Evolutionary conservation across 371 early-diverging fungal species (phyloP).

Genomic region (Syncephalastrum contaminatum): DNA sequence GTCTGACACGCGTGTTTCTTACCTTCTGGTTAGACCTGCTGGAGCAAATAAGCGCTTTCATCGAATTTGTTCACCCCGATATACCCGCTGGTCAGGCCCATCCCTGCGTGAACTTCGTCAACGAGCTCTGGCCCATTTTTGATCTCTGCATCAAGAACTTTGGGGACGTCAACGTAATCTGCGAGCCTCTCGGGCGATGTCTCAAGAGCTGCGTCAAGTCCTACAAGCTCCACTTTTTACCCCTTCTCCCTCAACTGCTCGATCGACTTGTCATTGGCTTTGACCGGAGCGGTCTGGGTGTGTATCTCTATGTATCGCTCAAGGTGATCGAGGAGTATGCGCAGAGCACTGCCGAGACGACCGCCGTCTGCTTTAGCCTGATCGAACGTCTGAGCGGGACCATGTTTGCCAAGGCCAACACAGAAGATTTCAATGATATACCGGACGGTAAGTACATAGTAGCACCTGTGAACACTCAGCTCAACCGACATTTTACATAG

Average conservation of each 20-base stretch:
- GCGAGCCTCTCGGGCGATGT: constrained; percentile 66
- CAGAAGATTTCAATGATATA: constrained; percentile 53
- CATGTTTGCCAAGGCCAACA: constrained; percentile 59
- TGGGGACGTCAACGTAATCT: constrained; percentile 50
- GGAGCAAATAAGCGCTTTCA: constrained; percentile 56
- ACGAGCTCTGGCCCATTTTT: constrained; percentile 79
- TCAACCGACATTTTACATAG: constrained; percentile 17
- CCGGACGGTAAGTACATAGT: constrained; percentile 58
- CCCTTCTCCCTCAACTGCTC: constrained; percentile 53
- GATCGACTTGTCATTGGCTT: constrained; percentile 61
- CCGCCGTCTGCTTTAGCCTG: constrained; percentile 32
- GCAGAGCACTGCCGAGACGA: constrained; percentile 37
- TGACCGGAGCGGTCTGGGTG: constrained; percentile 60
- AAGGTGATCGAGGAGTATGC: constrained; percentile 44
- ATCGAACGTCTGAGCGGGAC: constrained; percentile 57
- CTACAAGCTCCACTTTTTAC: constrained; percentile 59
- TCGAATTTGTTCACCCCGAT: constrained; percentile 54
- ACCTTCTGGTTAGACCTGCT: constrained; percentile 31
- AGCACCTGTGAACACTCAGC: neutral
- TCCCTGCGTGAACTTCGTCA: constrained; percentile 72
- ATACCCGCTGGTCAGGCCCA: constrained; percentile 53
- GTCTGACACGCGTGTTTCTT: neutral
- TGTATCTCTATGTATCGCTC: constrained; percentile 75
- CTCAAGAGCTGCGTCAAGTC: constrained; percentile 64
- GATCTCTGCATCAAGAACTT: constrained; percentile 55